Conservation (phyloP, 306 rosid species). For the Trichosanthes cucumerina region DNA sequence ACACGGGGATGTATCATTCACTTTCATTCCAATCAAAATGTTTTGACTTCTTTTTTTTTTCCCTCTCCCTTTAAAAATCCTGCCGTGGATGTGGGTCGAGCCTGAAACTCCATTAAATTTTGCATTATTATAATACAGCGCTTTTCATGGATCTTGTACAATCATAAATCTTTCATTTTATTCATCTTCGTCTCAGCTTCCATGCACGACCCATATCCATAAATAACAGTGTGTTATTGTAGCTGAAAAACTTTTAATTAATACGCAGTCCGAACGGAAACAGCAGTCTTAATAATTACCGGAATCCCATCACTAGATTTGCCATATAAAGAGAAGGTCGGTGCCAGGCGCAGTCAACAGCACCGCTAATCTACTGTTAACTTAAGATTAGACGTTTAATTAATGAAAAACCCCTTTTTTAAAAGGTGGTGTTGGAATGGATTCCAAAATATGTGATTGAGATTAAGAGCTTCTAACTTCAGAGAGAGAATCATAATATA, state of each 20-base stretch:
- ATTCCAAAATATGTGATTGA: background rate
- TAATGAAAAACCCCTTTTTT: background rate
- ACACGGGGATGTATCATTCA: background rate
- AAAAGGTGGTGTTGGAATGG: background rate
- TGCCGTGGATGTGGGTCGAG: background rate
- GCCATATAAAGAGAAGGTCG: background rate
- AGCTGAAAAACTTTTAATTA: background rate
- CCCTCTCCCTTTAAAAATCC: background rate
- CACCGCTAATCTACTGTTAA: background rate
- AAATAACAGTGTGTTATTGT: background rate
- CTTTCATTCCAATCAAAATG: background rate
- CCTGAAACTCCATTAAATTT: background rate
- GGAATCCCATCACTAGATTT: background rate
- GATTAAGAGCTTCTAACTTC: background rate
- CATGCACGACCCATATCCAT: background rate
- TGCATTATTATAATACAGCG: background rate
- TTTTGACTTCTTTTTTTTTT: background rate
- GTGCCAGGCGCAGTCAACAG: background rate
- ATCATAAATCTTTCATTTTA: background rate
- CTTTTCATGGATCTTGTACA: background rate
- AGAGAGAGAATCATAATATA: background rate
- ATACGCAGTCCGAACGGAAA: background rate
- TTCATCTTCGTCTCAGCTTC: background rate
- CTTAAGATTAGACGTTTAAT: background rate
- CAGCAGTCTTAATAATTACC: background rate